These are phyloP conservation scores for Trametes maxima DNA, from an alignment of 768 basidiomycete genomes.

Conservation along the genomic window DNA sequence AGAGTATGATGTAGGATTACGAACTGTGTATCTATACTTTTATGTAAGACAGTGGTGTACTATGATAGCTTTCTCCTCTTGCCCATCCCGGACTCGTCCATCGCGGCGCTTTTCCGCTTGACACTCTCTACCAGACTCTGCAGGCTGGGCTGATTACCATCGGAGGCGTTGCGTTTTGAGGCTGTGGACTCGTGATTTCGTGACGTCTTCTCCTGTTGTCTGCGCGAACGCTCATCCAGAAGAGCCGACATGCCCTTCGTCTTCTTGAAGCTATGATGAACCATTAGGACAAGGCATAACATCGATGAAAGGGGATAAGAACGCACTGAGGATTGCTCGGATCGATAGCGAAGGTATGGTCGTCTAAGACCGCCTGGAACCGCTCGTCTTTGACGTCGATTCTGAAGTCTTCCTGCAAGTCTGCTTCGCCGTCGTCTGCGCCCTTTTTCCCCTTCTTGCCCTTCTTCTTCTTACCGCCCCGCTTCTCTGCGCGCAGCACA, in stretches of 20 bases:
- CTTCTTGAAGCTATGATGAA: constrained; percentile 75
- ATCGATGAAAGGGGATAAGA: not conserved
- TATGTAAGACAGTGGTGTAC: not conserved
- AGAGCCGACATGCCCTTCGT: constrained; percentile 89
- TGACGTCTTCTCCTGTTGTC: constrained; percentile 44
- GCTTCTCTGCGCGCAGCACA: constrained; percentile 85
- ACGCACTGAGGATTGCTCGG: constrained; percentile 93
- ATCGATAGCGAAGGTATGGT: constrained; percentile 93
- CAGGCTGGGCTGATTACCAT: constrained; percentile 45
- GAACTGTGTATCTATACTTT: constrained; percentile 2
- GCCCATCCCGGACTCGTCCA: constrained; percentile 35
- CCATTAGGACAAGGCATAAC: not conserved
- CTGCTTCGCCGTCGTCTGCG: constrained; percentile 56
- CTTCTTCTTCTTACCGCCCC: constrained; percentile 43
- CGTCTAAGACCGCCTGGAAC: constrained; percentile 86
- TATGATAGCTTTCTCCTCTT: constrained; percentile 42
- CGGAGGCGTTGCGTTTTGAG: constrained; percentile 15
- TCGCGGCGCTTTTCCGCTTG: constrained; percentile 68
- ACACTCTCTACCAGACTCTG: constrained; percentile 80
- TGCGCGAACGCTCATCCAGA: constrained; percentile 78
- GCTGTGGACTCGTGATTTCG: constrained; percentile 9
- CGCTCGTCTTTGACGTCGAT: constrained; percentile 87
- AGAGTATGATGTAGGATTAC: not conserved
- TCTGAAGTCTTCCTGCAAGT: constrained; percentile 78
- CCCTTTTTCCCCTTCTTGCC: constrained; percentile 47